phyloP scores from a whole-genome alignment of 768 basidiomycete genomes.

The Leccinum truebloodii region DNA sequence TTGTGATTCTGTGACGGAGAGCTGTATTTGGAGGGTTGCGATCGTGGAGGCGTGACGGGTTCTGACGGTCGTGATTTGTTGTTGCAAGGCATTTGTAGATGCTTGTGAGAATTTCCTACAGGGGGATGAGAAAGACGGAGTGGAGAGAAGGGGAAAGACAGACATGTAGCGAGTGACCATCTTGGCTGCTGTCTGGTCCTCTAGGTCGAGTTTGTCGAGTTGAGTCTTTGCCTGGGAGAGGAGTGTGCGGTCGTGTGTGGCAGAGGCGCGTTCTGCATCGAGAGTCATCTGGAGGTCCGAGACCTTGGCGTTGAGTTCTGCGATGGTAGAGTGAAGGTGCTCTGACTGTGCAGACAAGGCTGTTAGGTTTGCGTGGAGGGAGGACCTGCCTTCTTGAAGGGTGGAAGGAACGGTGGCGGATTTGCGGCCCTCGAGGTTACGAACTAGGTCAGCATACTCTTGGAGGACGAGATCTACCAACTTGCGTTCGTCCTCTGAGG shows the following conservation, averaged over 20 bases:
- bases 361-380: constrained; percentile 47
- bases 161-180: constrained; percentile 88
- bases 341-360: constrained; percentile 54
- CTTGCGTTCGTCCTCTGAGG: constrained; percentile 56
- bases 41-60: constrained; percentile 63
- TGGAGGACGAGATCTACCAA: constrained; percentile 65
- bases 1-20: constrained; percentile 44
- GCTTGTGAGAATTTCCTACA: constrained; percentile 81
- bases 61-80: constrained; percentile 57
- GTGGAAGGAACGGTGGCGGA: constrained; percentile 24
- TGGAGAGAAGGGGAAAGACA: constrained; percentile 22
- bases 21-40: constrained; percentile 53
- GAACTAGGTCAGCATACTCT: constrained; percentile 77
- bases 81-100: constrained; percentile 65
- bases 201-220: constrained; percentile 55
- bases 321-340: constrained; percentile 44
- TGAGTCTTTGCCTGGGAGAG: constrained; percentile 49
- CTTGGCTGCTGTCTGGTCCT: constrained; percentile 75
- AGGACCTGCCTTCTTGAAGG: constrained; percentile 50
- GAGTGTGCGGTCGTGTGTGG: constrained; percentile 44
- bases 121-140: constrained; percentile 5
- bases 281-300: constrained; percentile 42
- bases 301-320: constrained; percentile 45
- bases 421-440: constrained; percentile 55
- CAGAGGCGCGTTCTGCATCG: constrained; percentile 46